Conservation (phyloP, 768 basidiomycete genomes). For the Boletus insuetus region DNA sequence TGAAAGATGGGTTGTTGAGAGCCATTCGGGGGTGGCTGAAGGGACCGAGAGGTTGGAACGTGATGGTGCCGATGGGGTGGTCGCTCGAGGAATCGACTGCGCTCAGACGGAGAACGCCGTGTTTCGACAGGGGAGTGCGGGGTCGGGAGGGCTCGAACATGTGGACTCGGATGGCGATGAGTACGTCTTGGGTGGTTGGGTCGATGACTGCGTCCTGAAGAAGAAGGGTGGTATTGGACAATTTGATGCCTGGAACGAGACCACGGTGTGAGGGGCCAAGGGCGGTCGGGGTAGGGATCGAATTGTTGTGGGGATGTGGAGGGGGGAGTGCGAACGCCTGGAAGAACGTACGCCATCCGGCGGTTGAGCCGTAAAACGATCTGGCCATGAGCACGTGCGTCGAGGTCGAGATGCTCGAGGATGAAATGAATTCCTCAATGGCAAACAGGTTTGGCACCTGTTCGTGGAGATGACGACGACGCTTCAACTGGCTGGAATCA, state of each 20-base stretch:
- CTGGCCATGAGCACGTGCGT: slow-evolving; percentile 17
- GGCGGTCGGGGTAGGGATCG: background rate
- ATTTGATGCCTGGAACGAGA: background rate
- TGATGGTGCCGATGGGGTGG: slow-evolving; percentile 4
- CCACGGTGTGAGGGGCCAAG: slow-evolving; percentile 12
- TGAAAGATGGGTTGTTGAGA: slow-evolving; percentile 6
- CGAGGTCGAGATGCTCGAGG: slow-evolving; percentile 14
- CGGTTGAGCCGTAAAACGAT: background rate
- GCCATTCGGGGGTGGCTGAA: no score
- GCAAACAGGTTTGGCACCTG: background rate
- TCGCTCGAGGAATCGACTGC: background rate
- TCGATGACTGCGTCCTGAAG: slow-evolving; percentile 10
- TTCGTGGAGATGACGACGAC: background rate
- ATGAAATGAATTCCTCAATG: background rate
- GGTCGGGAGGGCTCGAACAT: background rate
- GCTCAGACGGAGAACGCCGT: slow-evolving; percentile 10
- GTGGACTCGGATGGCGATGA: slow-evolving; percentile 5
- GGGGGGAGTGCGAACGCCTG: slow-evolving; percentile 13
- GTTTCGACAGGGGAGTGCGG: background rate
- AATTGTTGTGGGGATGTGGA: background rate
- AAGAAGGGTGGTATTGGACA: slow-evolving; percentile 1
- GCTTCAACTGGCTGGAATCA: background rate
- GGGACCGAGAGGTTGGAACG: background rate
- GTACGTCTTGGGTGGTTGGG: slow-evolving; percentile 5
- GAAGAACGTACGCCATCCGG: slow-evolving; percentile 7